These are phyloP conservation scores for Thelonectria blattea DNA, from an alignment of 2,329 filamentous ascomycete genomes.

Conservation along the genomic window DNA sequence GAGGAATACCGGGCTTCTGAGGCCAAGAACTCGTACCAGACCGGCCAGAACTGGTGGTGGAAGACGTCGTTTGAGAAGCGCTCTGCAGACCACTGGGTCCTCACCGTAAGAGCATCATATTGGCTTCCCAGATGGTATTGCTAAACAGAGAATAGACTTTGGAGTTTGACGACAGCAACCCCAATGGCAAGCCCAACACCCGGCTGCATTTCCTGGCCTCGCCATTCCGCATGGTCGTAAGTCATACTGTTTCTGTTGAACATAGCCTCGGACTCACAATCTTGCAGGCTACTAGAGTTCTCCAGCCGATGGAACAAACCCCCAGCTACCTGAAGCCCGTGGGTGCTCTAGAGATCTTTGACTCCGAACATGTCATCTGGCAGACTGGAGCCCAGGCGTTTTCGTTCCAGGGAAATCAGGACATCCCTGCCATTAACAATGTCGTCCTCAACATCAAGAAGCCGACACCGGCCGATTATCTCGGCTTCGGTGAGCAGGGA, in stretches of 20 bases:
- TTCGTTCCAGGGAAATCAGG: background rate
- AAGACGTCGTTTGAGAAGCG: background rate
- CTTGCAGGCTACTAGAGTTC: background rate
- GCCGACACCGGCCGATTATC: conserved; percentile 4
- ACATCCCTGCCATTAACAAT: conserved; percentile 5
- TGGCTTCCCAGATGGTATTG: no score
- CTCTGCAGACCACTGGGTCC: background rate
- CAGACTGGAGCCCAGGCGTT: conserved; percentile 1
- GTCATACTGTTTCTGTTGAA: background rate
- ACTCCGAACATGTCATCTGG: conserved; percentile 7
- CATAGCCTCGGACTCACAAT: background rate
- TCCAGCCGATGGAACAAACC: background rate
- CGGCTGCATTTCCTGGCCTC: conserved; percentile 2
- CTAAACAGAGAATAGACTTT: background rate
- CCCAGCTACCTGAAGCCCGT: background rate
- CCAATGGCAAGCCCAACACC: background rate
- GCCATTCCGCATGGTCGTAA: conserved; percentile 7
- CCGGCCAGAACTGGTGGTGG: background rate
- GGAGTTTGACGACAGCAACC: background rate
- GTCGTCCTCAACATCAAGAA: conserved; percentile 2
- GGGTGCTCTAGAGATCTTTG: background rate
- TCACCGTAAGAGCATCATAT: background rate
- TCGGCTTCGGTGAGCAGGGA: conserved; percentile 13
- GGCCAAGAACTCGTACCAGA: background rate
- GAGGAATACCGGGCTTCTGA: conserved; percentile 1